Evolutionary conservation across 2,329 filamentous ascomycete species (phyloP), one percentile per base, ranked within the genome.

Genomic region (Aspergillus intermedius): DNA sequence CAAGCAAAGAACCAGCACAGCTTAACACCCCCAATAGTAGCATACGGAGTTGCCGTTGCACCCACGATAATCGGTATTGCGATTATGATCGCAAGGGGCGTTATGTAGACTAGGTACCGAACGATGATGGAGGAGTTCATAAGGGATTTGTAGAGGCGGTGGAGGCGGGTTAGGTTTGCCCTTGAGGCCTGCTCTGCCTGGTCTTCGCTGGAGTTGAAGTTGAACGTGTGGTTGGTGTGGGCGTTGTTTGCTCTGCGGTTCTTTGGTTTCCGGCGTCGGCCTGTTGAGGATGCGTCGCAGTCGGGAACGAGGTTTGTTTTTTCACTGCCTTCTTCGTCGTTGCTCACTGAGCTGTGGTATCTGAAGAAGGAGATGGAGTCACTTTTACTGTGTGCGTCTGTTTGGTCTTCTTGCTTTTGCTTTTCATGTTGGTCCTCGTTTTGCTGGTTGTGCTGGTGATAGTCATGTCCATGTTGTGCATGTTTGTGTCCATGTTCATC

Each of bases 61-160:
- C 80, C 79, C 13, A 84, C 68, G 50, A 84, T 77, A 54, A 85
- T 83, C 5, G 82, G 82, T 37, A 84, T 71, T 2, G 81, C 80
- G 49, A 85, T 74, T n/a, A 79, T 55, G 4, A 77, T 49, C 3
- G 76, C 80, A 39, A 84, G 51, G 0, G 82, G 82, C 21, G 77
- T 62, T 22, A 84, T 78, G 56, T 83, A 84, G 52, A 84, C 72
- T 60, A 84, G 73, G 60, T 85, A 84, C 42, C 81, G 74, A 43
- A 80, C 83, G 57, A 84, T 57, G 52, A 84, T 76, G 48, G 79
- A 83, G 66, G 79, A 83, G 58, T 83, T 77, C 56, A 81, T 67
- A 47, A 85, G 74, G 58, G 78, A 79, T 59, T 74, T 73, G 67
- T 84, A 84, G 48, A 85, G 63, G 52, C 70, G 74, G 44, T 81